A percentile compares a stretch with the other conserved stretches of the same genome.
Conservation (phyloP, 148 eudicot genomes). For the Camellia lanceoleosa region DNA sequence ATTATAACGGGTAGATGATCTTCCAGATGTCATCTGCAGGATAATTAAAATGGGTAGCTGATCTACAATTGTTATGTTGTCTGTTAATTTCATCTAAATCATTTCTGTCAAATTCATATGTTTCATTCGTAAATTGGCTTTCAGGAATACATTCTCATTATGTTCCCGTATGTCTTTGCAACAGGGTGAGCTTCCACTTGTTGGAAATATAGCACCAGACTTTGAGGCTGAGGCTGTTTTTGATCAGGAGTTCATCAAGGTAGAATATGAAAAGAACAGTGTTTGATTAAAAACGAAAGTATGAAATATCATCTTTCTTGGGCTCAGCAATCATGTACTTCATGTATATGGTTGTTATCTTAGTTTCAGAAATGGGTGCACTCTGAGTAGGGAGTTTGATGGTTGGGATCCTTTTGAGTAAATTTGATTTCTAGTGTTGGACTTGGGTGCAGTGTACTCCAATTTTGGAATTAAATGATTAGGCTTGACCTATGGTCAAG, state of each 20-base stretch:
- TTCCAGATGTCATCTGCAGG: not conserved
- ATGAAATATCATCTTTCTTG: not conserved
- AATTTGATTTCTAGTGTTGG: not conserved
- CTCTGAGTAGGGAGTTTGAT: not conserved
- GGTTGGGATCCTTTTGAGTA: not conserved
- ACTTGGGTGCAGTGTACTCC: not conserved
- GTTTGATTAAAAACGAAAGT: not conserved
- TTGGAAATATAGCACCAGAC: slow-evolving; percentile 88
- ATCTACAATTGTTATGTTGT: not conserved
- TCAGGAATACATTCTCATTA: slow-evolving; percentile 1
- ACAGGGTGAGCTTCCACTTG: slow-evolving; percentile 73
- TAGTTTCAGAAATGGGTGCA: not conserved
- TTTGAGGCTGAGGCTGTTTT: slow-evolving; percentile 98
- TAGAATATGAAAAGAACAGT: slow-evolving; percentile 18
- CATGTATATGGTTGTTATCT: not conserved
- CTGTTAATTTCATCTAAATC: not conserved
- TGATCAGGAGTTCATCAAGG: slow-evolving; percentile 93
- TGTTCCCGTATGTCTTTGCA: slow-evolving; percentile 9
- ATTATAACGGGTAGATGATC: not conserved
- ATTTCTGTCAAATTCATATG: not conserved
- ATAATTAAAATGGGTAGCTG: not conserved
- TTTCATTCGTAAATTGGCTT: not conserved
- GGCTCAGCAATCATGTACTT: not conserved
- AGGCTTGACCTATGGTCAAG: not conserved
- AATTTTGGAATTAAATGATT: not conserved